phyloP scores from a whole-genome alignment of 169 alveolate species.

The Cryptosporidium muris region DNA sequence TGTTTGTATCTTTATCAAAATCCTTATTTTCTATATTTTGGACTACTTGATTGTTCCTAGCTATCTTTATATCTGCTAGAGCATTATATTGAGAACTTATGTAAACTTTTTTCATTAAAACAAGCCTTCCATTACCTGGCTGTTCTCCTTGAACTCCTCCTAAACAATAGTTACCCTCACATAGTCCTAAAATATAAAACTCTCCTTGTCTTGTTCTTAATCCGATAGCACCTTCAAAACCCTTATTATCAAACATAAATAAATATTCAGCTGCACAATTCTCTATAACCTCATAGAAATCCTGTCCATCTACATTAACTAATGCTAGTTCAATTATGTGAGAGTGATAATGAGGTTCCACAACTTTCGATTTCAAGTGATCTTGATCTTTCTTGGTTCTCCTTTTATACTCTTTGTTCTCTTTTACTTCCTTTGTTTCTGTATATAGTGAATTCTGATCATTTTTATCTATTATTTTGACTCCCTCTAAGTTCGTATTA shows the following conservation, averaged over 20 bases:
- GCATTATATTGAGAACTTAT: background rate
- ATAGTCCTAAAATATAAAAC: conserved; percentile 44
- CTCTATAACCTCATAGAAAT: conserved; percentile 58
- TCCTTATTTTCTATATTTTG: background rate
- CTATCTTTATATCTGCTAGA: too few relatives aligned
- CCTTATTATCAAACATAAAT: conserved; percentile 58
- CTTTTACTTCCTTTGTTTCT: background rate
- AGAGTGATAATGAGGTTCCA: conserved; percentile 40
- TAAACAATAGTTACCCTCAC: conserved; percentile 63
- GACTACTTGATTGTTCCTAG: too few relatives aligned
- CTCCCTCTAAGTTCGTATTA: background rate
- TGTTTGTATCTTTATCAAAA: background rate
- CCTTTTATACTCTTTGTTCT: too few relatives aligned
- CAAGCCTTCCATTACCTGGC: conserved; percentile 59
- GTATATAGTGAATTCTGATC: background rate
- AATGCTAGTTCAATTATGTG: conserved; percentile 58
- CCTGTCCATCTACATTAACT: conserved; percentile 46
- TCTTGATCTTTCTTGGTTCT: too few relatives aligned
- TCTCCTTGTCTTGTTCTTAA: conserved; percentile 63
- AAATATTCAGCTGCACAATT: conserved; percentile 47
- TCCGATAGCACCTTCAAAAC: conserved; percentile 69
- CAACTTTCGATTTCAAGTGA: background rate
- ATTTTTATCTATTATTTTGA: background rate
- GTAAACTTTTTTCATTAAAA: conserved; percentile 68
- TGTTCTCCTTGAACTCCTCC: conserved; percentile 60